A percentile compares a stretch with the other conserved stretches of the same genome.
Evolutionary conservation across 805 yeast species (phyloP).

Genomic region (Candida suzukii): DNA sequence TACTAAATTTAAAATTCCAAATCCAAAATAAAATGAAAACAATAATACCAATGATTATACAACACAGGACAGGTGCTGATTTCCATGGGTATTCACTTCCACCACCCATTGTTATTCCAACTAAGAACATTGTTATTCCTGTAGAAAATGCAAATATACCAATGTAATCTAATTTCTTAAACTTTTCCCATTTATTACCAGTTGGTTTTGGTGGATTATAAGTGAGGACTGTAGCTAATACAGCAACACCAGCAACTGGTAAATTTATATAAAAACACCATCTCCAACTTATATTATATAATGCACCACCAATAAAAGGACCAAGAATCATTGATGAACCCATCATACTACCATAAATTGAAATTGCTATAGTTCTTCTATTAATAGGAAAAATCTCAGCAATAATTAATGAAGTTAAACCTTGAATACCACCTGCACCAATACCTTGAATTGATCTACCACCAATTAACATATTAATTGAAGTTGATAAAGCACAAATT

Average conservation of each 20-base stretch:
- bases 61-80: constrained; percentile 42
- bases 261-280: constrained; percentile 70
- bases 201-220: constrained; percentile 41
- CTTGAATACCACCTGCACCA: constrained; percentile 65
- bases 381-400: constrained; percentile 46
- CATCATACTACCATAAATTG: constrained; percentile 34
- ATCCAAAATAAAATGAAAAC: constrained; percentile 26
- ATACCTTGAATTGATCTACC: constrained; percentile 67
- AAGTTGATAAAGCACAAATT: constrained; percentile 44
- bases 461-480: constrained; percentile 57
- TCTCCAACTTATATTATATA: constrained; percentile 58
- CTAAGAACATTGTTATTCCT: constrained; percentile 38
- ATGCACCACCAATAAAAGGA: constrained; percentile 62
- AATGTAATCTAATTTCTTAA: constrained; percentile 38
- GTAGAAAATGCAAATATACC: constrained; percentile 38
- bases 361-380: constrained; percentile 32
- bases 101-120: constrained; percentile 55
- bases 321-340: constrained; percentile 50
- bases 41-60: constrained; percentile 40
- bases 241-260: constrained; percentile 52
- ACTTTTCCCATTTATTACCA: constrained; percentile 31
- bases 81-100: constrained; percentile 44
- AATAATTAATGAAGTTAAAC: constrained; percentile 47
- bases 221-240: constrained; percentile 29
- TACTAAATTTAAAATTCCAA: constrained; percentile 36